Conservation (phyloP, 2,329 filamentous ascomycete species). For the Gaeumannomyces sp. region DNA sequence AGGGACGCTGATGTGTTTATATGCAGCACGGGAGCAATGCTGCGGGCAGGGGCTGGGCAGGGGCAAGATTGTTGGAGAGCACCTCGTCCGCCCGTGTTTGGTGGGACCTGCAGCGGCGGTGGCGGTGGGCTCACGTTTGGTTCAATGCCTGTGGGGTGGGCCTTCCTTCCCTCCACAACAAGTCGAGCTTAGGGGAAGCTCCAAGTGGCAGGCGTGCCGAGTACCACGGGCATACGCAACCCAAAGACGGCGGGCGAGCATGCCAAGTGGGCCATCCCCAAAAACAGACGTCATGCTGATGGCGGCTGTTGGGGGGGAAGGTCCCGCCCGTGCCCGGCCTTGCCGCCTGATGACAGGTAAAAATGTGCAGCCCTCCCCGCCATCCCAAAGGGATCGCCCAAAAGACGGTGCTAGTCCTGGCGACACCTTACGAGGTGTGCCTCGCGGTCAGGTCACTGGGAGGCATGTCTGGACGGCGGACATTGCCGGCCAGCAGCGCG, state of each 20-base stretch:
- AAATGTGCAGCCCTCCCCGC: too few species aligned
- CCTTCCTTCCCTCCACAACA: constrained; percentile 2
- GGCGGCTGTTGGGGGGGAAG: not conserved
- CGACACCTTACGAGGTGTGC: not conserved
- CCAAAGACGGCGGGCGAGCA: too few species aligned
- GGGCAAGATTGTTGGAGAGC: not conserved
- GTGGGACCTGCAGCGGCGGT: not conserved
- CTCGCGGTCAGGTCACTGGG: not conserved
- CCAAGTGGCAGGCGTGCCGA: too few species aligned
- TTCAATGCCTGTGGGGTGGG: constrained; percentile 1
- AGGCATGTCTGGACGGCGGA: not conserved
- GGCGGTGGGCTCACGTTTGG: not conserved
- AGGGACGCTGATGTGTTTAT: not conserved
- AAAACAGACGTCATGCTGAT: too few species aligned
- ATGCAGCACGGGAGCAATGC: not conserved
- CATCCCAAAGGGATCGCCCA: not conserved
- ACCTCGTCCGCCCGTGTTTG: not conserved
- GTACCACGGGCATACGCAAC: too few species aligned
- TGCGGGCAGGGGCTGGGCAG: not conserved
- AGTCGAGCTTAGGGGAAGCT: not conserved
- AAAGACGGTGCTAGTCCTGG: not conserved
- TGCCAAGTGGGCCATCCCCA: too few species aligned
- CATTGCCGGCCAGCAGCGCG: not conserved
- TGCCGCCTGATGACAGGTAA: not conserved
- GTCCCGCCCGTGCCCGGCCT: not conserved